A percentile compares a stretch with the other conserved stretches of the same genome.
Evolutionary conservation across 2,329 filamentous ascomycete genomes (phyloP).

Genomic region (Fusarium irregulare): DNA sequence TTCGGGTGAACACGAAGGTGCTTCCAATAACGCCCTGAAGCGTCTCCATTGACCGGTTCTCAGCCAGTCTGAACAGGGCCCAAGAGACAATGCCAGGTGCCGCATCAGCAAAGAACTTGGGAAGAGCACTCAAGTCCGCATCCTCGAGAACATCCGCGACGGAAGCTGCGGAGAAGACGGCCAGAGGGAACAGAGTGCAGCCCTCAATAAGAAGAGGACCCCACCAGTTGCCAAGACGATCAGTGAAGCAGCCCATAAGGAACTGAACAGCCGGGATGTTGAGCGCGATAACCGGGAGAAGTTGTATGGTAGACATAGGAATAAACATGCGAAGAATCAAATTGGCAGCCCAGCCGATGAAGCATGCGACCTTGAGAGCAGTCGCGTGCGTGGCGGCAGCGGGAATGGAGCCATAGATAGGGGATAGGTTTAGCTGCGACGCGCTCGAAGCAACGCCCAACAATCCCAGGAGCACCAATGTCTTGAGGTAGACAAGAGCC

Average conservation of each 20-base stretch:
- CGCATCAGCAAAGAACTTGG: slow-evolving; percentile 70
- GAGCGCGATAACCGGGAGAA: slow-evolving; percentile 79
- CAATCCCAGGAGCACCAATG: slow-evolving; percentile 47
- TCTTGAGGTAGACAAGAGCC: slow-evolving; percentile 53
- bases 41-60: slow-evolving; percentile 54
- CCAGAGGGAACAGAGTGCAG: slow-evolving; percentile 76
- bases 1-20: slow-evolving; percentile 73
- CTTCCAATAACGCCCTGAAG: slow-evolving; percentile 67
- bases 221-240: slow-evolving; percentile 71
- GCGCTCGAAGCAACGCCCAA: slow-evolving; percentile 73
- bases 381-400: slow-evolving; percentile 77
- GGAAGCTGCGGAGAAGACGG: slow-evolving; percentile 71
- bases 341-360: slow-evolving; percentile 78
- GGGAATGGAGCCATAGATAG: slow-evolving; percentile 89
- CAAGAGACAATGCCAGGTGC: slow-evolving; percentile 75
- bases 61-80: slow-evolving; percentile 68
- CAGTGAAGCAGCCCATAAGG: slow-evolving; percentile 75
- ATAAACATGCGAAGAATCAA: slow-evolving; percentile 61
- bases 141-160: slow-evolving; percentile 74
- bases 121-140: slow-evolving; percentile 66
- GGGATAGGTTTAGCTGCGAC: slow-evolving; percentile 81
- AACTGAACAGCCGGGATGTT: slow-evolving; percentile 81
- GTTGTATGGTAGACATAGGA: slow-evolving; percentile 60
- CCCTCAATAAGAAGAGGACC: slow-evolving; percentile 82
- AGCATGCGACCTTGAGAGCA: slow-evolving; percentile 72